Percentiles rank a stretch among this genome's conserved stretches.
These are phyloP conservation scores for Aspergillus latus DNA, from an alignment of 2,329 filamentous ascomycete species.

Conservation along the genomic window DNA sequence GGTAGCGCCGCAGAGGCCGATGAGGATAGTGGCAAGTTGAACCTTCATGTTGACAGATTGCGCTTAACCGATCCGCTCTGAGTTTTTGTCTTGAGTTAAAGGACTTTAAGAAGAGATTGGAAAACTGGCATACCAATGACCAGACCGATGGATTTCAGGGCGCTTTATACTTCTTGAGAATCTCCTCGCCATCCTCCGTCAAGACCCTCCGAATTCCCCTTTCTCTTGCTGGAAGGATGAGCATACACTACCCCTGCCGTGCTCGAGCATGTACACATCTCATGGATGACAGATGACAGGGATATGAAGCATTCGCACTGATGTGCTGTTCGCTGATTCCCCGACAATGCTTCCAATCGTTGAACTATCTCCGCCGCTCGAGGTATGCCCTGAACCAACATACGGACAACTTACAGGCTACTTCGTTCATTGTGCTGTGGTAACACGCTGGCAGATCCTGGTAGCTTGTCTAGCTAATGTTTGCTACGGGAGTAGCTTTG, in stretches of 20 bases:
- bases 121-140: neutral
- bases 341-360: neutral
- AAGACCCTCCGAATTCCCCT: neutral
- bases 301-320: neutral
- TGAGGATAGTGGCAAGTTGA: conserved; percentile 12
- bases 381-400: neutral
- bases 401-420: neutral
- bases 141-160: neutral
- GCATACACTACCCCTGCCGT: conserved; percentile 1
- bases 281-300: neutral
- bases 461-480: neutral
- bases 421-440: neutral
- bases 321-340: neutral
- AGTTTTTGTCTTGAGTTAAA: neutral
- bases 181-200: neutral
- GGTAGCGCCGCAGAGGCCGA: conserved; percentile 12
- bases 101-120: neutral
- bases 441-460: neutral
- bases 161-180: neutral
- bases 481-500: neutral
- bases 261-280: neutral
- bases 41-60: conserved; percentile 12
- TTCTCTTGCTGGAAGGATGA: neutral
- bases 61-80: neutral
- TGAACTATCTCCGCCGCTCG: neutral